A percentile compares a stretch with the other conserved stretches of the same genome.
These are phyloP conservation scores for Eimeria maxima DNA, from an alignment of 169 alveolate genomes.

Conservation along the genomic window DNA sequence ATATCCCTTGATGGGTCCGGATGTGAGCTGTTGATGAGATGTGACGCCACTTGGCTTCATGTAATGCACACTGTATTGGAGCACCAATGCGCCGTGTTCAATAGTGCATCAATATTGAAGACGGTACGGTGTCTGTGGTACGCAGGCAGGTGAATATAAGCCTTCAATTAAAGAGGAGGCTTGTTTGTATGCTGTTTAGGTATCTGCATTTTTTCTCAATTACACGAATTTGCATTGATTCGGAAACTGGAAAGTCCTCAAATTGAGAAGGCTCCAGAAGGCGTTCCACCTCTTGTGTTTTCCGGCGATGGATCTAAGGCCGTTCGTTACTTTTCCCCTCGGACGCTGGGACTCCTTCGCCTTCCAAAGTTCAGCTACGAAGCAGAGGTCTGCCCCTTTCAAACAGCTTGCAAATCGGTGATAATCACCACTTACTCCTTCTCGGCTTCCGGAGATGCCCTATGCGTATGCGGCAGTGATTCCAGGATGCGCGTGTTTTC, in stretches of 20 bases:
- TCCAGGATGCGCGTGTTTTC: slow-evolving; percentile 74
- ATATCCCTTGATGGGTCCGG: slow-evolving; percentile 50
- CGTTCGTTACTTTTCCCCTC: slow-evolving; percentile 44
- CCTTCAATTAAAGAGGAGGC: not conserved
- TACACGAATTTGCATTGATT: slow-evolving; percentile 52
- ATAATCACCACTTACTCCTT: slow-evolving; percentile 68
- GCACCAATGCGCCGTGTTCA: not conserved
- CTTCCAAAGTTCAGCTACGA: slow-evolving; percentile 45
- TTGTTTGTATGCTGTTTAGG: not conserved
- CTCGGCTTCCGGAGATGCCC: slow-evolving; percentile 32
- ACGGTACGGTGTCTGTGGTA: not conserved
- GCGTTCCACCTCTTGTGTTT: slow-evolving; percentile 49
- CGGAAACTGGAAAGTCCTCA: slow-evolving; percentile 48
- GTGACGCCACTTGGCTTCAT: not conserved
- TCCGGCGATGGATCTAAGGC: slow-evolving; percentile 48
- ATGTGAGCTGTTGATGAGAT: slow-evolving; percentile 2
- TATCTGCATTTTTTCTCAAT: slow-evolving; percentile 41
- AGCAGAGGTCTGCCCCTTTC: slow-evolving; percentile 40
- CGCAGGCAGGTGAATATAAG: not conserved
- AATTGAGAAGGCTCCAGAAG: slow-evolving; percentile 38
- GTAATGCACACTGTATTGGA: not conserved
- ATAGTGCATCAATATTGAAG: not conserved
- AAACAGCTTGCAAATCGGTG: slow-evolving; percentile 45
- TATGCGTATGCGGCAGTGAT: slow-evolving; percentile 77
- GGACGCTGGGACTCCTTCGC: not conserved